These are phyloP conservation scores for Linum usitatissimum DNA, from an alignment of 345 rosid species.

Conservation along the genomic window DNA sequence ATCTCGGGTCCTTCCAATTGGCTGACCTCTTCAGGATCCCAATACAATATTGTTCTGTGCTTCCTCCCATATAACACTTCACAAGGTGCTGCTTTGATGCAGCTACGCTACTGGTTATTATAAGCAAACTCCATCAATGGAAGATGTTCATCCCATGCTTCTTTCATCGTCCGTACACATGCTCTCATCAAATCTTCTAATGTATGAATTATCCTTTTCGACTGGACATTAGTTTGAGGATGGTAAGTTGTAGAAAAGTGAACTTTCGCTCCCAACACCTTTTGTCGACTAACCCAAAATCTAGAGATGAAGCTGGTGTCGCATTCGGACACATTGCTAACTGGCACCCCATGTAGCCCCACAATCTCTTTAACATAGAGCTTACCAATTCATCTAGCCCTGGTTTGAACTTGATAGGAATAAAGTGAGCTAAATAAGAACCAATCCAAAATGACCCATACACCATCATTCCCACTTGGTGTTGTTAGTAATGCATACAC, in stretches of 20 bases:
- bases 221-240: neutral
- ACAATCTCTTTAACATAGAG: neutral
- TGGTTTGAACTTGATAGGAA: too few relatives aligned
- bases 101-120: too few relatives aligned
- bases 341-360: neutral
- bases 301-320: neutral
- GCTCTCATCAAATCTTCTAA: slow-evolving; percentile 1
- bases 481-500: too few relatives aligned
- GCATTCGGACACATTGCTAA: neutral
- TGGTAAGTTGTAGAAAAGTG: neutral
- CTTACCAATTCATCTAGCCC: neutral
- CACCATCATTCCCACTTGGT: too few relatives aligned
- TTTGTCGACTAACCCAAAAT: neutral
- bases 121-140: neutral
- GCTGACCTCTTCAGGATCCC: too few relatives aligned
- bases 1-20: too few relatives aligned
- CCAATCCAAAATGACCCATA: too few relatives aligned
- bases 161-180: neutral
- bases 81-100: too few relatives aligned
- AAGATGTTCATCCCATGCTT: neutral
- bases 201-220: neutral
- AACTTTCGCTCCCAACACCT: neutral
- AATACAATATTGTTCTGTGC: too few relatives aligned
- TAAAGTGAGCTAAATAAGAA: too few relatives aligned
- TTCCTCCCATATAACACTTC: too few relatives aligned